Conservation (phyloP, 306 rosid species). For the Castanea mollissima region DNA sequence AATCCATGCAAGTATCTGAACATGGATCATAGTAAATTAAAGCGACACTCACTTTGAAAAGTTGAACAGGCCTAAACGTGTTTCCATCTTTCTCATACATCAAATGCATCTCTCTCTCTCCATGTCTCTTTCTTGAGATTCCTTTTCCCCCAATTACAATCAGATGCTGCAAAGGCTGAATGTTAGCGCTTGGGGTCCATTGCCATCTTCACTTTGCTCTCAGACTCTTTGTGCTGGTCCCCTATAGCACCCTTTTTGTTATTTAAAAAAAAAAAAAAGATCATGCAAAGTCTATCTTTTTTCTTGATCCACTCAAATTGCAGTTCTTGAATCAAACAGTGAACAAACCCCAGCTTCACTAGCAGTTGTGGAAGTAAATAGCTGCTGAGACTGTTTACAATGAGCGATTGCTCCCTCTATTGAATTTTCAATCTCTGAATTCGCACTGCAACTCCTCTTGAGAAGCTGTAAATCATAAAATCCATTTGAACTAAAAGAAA, state of each 20-base stretch:
- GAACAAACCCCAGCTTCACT: conserved; percentile 34
- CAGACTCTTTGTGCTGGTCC: no score
- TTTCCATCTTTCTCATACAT: not conserved
- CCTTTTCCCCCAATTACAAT: not conserved
- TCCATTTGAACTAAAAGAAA: conserved; percentile 67
- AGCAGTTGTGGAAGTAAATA: conserved; percentile 20
- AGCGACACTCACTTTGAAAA: conserved; percentile 8
- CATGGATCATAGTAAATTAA: conserved; percentile 19
- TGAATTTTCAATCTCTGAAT: conserved; percentile 67
- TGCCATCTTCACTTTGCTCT: no score
- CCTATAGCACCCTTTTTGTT: no score
- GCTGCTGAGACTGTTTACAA: conserved; percentile 70
- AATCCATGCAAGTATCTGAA: not conserved
- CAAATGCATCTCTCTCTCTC: not conserved
- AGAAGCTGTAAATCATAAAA: conserved; percentile 52
- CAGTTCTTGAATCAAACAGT: conserved; percentile 37
- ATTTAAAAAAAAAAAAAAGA: not conserved
- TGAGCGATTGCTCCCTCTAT: conserved; percentile 95
- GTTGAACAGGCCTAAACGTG: not conserved
- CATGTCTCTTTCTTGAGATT: not conserved
- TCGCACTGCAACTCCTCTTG: conserved; percentile 72
- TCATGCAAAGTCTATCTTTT: conserved; percentile 25
- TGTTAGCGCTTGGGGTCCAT: no score
- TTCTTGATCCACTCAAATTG: conserved; percentile 39
- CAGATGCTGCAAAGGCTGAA: not conserved